Evolutionary conservation across 2,329 filamentous ascomycete genomes (phyloP).

Genomic region (Fusarium annulatum): DNA sequence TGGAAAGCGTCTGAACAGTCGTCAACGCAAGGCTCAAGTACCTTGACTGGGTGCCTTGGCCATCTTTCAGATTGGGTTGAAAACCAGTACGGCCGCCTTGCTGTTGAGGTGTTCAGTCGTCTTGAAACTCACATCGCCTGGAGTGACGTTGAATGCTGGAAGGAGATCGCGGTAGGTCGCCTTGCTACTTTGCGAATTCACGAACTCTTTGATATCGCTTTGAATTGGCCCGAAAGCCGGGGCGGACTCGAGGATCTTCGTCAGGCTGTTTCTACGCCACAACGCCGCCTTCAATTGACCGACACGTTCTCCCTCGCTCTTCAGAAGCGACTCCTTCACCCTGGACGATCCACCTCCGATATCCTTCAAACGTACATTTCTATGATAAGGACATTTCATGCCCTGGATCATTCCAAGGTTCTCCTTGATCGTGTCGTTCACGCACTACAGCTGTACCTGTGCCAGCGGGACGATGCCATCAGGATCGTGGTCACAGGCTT

Average conservation of each 20-base stretch:
- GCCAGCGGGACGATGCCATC: slow-evolving; percentile 81
- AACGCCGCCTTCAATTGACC: slow-evolving; percentile 76
- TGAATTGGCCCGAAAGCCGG: slow-evolving; percentile 77
- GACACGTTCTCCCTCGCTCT: slow-evolving; percentile 74
- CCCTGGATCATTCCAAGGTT: slow-evolving; percentile 81
- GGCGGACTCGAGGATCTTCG: slow-evolving; percentile 80
- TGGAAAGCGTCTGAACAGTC: slow-evolving; percentile 58
- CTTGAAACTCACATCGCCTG: slow-evolving; percentile 60
- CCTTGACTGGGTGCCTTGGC: slow-evolving; percentile 65
- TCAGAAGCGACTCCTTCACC: slow-evolving; percentile 75
- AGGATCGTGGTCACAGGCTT: slow-evolving; percentile 81
- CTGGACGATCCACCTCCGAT: slow-evolving; percentile 79
- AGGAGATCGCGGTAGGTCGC: slow-evolving; percentile 74
- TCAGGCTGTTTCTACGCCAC: slow-evolving; percentile 74
- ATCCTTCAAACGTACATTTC: slow-evolving; percentile 82
- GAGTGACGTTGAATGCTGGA: slow-evolving; percentile 74
- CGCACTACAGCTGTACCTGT: slow-evolving; percentile 79
- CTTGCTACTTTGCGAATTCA: slow-evolving; percentile 76
- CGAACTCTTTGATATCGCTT: slow-evolving; percentile 82
- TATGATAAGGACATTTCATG: slow-evolving; percentile 81
- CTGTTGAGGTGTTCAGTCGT: slow-evolving; percentile 68
- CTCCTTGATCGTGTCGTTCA: slow-evolving; percentile 79
- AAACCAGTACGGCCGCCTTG: slow-evolving; percentile 72
- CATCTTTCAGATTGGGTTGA: slow-evolving; percentile 75
- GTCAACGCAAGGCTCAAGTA: slow-evolving; percentile 28